A percentile compares a stretch with the other conserved stretches of the same genome.
Conservation (phyloP, 2,329 filamentous ascomycete genomes). For the Claviceps monticola region DNA sequence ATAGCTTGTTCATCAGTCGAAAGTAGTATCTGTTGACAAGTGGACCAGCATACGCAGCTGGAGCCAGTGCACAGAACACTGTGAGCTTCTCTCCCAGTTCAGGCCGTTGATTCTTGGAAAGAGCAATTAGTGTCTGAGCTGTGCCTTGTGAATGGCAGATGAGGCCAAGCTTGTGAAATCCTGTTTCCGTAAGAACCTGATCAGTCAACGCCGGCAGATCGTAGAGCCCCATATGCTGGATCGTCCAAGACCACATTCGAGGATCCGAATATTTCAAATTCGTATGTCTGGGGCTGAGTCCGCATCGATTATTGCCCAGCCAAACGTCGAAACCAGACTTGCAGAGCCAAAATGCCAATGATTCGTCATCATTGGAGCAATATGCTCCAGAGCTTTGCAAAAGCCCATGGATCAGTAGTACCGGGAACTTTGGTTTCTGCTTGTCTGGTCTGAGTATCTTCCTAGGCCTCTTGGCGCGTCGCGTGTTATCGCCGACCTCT, state of each 20-base stretch:
- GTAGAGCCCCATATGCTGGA: conserved; percentile 82
- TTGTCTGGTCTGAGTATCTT: conserved; percentile 25
- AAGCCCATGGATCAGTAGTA: conserved; percentile 77
- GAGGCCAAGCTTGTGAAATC: conserved; percentile 69
- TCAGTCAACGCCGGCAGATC: conserved; percentile 73
- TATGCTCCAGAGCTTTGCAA: conserved; percentile 81
- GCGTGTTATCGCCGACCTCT: not conserved
- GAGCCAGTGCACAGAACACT: conserved; percentile 82
- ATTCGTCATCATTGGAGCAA: conserved; percentile 80
- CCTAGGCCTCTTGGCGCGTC: conserved; percentile 14
- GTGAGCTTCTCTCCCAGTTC: conserved; percentile 71
- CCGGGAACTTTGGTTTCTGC: conserved; percentile 55
- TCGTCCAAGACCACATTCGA: conserved; percentile 95
- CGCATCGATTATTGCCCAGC: conserved; percentile 88
- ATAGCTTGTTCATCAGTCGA: conserved; percentile 77
- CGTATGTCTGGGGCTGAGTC: conserved; percentile 64
- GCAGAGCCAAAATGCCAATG: conserved; percentile 80
- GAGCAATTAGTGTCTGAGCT: conserved; percentile 71
- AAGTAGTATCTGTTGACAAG: conserved; percentile 80
- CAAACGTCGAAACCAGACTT: conserved; percentile 91
- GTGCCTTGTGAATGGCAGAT: conserved; percentile 87
- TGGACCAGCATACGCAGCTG: conserved; percentile 79
- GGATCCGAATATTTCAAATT: conserved; percentile 61
- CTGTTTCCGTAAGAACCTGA: conserved; percentile 67
- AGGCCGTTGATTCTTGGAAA: conserved; percentile 81